Evolutionary conservation across 805 yeast species (phyloP).

Genomic region (Nakazawaea populi): DNA sequence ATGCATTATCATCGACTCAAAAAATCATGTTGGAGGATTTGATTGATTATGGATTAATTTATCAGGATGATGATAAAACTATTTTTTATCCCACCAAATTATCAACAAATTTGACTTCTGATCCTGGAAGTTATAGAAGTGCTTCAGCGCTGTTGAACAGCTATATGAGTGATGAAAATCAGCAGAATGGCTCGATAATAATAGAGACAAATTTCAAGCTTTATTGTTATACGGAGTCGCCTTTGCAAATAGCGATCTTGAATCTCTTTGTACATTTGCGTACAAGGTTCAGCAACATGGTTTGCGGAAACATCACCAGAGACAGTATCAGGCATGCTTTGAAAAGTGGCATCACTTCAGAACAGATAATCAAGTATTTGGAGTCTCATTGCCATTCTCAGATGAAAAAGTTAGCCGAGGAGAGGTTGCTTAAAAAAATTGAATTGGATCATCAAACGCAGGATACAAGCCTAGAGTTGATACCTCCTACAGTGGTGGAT

Average conservation of each 20-base stretch:
- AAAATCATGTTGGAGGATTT: conserved; percentile 81
- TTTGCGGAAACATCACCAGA: conserved; percentile 87
- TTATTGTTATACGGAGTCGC: conserved; percentile 91
- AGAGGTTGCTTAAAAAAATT: conserved; percentile 55
- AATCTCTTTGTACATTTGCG: conserved; percentile 82
- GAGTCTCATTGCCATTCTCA: conserved; percentile 94
- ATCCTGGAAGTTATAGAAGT: conserved; percentile 60
- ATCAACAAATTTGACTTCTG: conserved; percentile 87
- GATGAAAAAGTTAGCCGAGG: conserved; percentile 72
- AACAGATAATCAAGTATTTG: conserved; percentile 83
- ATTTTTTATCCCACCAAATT: conserved; percentile 86
- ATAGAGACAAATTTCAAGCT: conserved; percentile 91
- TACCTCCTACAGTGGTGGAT: conserved; percentile 96
- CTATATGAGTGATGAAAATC: conserved; percentile 39
- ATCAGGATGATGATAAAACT: conserved; percentile 24
- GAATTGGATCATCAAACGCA: conserved; percentile 54
- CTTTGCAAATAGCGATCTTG: conserved; percentile 88
- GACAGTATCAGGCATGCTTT: conserved; percentile 86
- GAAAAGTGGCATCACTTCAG: conserved; percentile 86
- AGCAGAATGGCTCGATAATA: conserved; percentile 61
- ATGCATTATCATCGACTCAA: conserved; percentile 74
- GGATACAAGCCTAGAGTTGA: conserved; percentile 44
- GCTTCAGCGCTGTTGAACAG: conserved; percentile 75
- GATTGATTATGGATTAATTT: conserved; percentile 86
- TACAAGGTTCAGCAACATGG: conserved; percentile 85